These are phyloP conservation scores for Ricinus communis DNA, from an alignment of 345 rosid genomes.

Conservation along the genomic window DNA sequence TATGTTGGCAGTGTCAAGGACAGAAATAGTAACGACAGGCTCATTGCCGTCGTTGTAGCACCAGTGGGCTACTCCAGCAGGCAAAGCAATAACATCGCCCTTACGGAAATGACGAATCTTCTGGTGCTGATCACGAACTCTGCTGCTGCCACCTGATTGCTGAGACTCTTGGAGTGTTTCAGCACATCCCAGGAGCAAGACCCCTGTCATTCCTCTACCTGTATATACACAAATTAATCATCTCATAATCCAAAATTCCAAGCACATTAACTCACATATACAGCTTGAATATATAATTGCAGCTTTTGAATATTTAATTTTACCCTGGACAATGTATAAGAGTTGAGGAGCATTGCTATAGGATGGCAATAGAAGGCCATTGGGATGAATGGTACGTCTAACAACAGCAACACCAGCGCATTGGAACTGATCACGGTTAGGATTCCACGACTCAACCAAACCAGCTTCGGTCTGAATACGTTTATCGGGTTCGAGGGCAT, in stretches of 20 bases:
- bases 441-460: slow-evolving; percentile 52
- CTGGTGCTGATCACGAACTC: slow-evolving; percentile 41
- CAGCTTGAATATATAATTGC: too few species aligned
- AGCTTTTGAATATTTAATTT: background rate
- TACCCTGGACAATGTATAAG: slow-evolving; percentile 51
- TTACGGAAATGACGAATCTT: slow-evolving; percentile 30
- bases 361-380: slow-evolving; percentile 59
- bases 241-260: too few species aligned
- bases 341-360: slow-evolving; percentile 44
- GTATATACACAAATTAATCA: background rate
- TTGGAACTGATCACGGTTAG: slow-evolving; percentile 48
- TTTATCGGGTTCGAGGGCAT: slow-evolving; percentile 49
- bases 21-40: slow-evolving; percentile 30
- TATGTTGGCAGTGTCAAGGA: slow-evolving; percentile 27
- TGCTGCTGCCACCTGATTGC: slow-evolving; percentile 20
- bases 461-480: slow-evolving; percentile 53
- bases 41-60: slow-evolving; percentile 37
- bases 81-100: slow-evolving; percentile 39
- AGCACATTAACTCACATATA: too few species aligned
- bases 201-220: slow-evolving; percentile 50
- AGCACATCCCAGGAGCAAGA: slow-evolving; percentile 59
- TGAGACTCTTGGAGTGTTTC: slow-evolving; percentile 52
- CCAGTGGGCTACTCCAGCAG: slow-evolving; percentile 35
- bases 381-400: slow-evolving; percentile 39
- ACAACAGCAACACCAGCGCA: slow-evolving; percentile 55